Base-by-base conservation (phyloP, 2,329 filamentous ascomycete genomes). In the Stachybotrys chlorohalonatus region DNA sequence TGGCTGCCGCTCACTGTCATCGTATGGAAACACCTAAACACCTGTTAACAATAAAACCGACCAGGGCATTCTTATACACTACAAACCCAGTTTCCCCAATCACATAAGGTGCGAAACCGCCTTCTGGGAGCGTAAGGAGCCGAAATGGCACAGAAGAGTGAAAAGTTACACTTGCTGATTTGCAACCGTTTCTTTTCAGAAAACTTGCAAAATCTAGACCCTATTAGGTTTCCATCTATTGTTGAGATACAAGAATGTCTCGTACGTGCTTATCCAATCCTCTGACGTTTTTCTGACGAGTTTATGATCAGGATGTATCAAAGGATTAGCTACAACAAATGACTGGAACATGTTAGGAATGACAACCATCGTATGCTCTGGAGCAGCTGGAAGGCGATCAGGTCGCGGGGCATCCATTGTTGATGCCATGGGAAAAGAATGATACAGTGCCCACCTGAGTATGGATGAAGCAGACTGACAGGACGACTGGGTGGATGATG, bases 31-130 rank as follows among this genome's bases (percentile, higher is more conserved):
- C 1, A 62, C 58, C 60, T 62, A 16, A 8, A 11, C 7, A 31
- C 9, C 13, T 9, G 13, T 42, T 42, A 42, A 5, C 36, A 42
- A 13, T 2, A 9, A 9, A 42, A 5, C 36, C 13, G 13, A 5
- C 36, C 8, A 42, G 36, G 24, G 24, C 24, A 24, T 2, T 24
- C 24, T 24, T 2, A 24, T 24, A 24, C 24, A 4, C 24, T 24
- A 3, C 59, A 52, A 52, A 62, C 61, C 61, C 60, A 63, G 52
- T 62, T 62, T 9, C 61, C 61, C 61, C 60, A 63, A 42, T 63
- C 61, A 47, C 58, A 63, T 8, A 63, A 8, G 1, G 59, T 61
- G 7, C 61, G 56, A 50, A 60, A 56, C 24, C 52, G 51, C 7
- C 54, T 54, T 9, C 31, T 48, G 9, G 56, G 51, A 16, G 60